Evolutionary conservation across 768 basidiomycete genomes (phyloP), one percentile per base, ranked within the genome.

Genomic region (Kockovaella imperatae): DNA sequence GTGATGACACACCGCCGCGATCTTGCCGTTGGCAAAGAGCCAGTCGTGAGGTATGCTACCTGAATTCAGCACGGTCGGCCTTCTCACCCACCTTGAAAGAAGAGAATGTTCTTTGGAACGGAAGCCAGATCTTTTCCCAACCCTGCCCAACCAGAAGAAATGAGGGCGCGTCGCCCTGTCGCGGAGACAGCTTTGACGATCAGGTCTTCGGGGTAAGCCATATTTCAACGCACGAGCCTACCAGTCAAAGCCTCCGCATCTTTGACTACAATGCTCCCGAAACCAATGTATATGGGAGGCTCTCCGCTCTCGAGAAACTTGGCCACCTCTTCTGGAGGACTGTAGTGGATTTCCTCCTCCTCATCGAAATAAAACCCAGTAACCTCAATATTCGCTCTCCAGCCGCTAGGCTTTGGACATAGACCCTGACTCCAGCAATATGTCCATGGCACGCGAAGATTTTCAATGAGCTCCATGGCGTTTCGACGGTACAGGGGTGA

Each of bases 61-160:
- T 64, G 23, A 4, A 29, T 1, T 21, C 25, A n/a, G n/a, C 29
- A 44, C 23, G 42, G 49, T 42, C 36, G 13, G n/a, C 20, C 34
- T 36, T n/a, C n/a, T n/a, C n/a, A n/a, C n/a, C n/a, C 28, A 23
- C 36, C 18, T 4, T 21, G 26, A 41, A 42, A 11, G 32, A 28
- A 15, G 25, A 46, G 74, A 78, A n/a, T n/a, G n/a, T n/a, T n/a
- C n/a, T n/a, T n/a, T n/a, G n/a, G n/a, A n/a, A n/a, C n/a, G n/a
- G n/a, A n/a, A n/a, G n/a, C n/a, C n/a, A n/a, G n/a, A n/a, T n/a
- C n/a, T 5, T 67, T 64, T 17, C 80, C 80, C 0, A 82, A 67
- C 5, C 77, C 78, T n/a, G 79, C 80, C 81, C 81, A 83, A n/a
- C 80, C 81, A 7, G 78, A 77, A 1, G 77, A 78, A 40, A 83